Percentiles rank a stretch among this genome's conserved stretches.
Conservation (phyloP, 768 basidiomycete genomes). For the Astraeus odoratus region DNA sequence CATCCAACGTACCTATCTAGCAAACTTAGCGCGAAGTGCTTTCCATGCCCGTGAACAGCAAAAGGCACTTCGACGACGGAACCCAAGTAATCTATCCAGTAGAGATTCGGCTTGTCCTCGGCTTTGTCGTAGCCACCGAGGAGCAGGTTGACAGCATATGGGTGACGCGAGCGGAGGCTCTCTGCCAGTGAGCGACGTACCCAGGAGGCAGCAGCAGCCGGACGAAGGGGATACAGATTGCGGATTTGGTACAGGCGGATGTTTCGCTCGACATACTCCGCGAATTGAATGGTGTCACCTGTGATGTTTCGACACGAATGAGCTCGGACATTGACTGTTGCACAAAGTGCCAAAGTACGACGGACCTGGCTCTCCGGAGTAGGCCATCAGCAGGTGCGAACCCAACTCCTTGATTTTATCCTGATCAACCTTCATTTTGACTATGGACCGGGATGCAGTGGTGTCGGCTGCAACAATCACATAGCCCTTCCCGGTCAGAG, state of each 20-base stretch:
- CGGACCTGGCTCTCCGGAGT: conserved; percentile 84
- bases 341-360: conserved; percentile 24
- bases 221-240: conserved; percentile 83
- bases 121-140: conserved; percentile 89
- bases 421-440: conserved; percentile 96
- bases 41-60: conserved; percentile 92
- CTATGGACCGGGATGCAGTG: conserved; percentile 82
- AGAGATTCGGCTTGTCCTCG: conserved; percentile 64
- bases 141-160: conserved; percentile 89
- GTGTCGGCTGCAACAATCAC: conserved; percentile 90
- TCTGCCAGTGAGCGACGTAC: conserved; percentile 86
- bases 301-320: background rate
- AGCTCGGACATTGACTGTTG: background rate
- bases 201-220: conserved; percentile 91
- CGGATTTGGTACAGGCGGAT: conserved; percentile 95
- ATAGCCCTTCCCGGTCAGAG: conserved; percentile 87
- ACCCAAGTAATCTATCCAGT: conserved; percentile 96
- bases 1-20: conserved; percentile 75
- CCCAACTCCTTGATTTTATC: conserved; percentile 94
- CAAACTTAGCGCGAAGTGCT: conserved; percentile 87
- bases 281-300: conserved; percentile 97
- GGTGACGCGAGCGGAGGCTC: conserved; percentile 78
- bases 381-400: conserved; percentile 90
- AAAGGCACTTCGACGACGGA: conserved; percentile 86
- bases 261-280: conserved; percentile 94